Conservation (phyloP, 1,139 yeast genomes). For the Yueomyces sp. region DNA sequence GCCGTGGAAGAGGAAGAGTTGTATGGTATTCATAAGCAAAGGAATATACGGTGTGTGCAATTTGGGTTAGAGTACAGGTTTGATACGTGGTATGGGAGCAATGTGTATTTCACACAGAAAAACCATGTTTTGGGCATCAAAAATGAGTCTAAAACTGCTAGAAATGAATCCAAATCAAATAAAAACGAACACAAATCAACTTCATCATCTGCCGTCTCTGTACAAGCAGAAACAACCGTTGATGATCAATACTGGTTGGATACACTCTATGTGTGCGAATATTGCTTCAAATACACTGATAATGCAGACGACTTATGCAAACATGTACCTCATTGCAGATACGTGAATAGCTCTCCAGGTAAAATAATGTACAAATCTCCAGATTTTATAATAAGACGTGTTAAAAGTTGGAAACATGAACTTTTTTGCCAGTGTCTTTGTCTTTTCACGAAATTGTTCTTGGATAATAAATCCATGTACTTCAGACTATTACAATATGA, state of each 20-base stretch:
- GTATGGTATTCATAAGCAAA: constrained; percentile 46
- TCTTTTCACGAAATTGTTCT: constrained; percentile 72
- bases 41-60: constrained; percentile 53
- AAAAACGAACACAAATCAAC: no score
- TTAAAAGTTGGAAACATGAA: constrained; percentile 50
- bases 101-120: constrained; percentile 47
- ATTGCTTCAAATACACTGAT: constrained; percentile 71
- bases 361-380: constrained; percentile 54
- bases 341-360: constrained; percentile 43
- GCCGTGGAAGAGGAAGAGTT: constrained; percentile 21
- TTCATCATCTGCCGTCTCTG: no score
- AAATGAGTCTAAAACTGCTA: no score
- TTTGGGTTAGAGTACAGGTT: constrained; percentile 50
- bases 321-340: constrained; percentile 40
- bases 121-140: no score
- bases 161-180: no score
- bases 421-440: constrained; percentile 74
- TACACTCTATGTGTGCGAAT: constrained; percentile 57
- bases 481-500: constrained; percentile 70
- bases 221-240: background rate
- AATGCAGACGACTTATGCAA: constrained; percentile 25
- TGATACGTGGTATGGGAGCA: constrained; percentile 77
- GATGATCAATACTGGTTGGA: constrained; percentile 38
- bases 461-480: constrained; percentile 85
- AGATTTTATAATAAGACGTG: constrained; percentile 43